Conservation (phyloP, 2,329 filamentous ascomycete genomes). For the Periconia macrospinosa region DNA sequence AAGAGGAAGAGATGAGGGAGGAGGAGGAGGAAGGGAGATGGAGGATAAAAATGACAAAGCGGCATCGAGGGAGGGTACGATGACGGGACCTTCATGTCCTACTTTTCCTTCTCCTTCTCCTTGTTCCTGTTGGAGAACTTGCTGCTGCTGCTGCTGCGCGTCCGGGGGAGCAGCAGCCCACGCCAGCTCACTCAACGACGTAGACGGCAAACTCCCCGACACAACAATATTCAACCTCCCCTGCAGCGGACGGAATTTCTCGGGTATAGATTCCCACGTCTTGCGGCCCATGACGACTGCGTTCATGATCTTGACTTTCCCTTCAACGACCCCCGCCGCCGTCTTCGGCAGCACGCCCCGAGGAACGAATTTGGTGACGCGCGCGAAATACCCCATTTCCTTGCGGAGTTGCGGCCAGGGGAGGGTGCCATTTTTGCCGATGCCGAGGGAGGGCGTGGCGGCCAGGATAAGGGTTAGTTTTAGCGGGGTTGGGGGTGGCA, state of each 20-base stretch:
- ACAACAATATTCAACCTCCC: conserved; percentile 83
- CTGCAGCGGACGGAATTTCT: conserved; percentile 75
- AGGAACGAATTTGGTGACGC: conserved; percentile 74
- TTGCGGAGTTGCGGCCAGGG: conserved; percentile 88
- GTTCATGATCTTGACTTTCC: conserved; percentile 37
- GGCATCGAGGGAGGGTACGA: conserved; percentile 58
- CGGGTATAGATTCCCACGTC: conserved; percentile 90
- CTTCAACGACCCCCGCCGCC: not conserved
- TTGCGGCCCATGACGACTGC: conserved; percentile 97
- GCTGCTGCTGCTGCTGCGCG: conserved; percentile 8
- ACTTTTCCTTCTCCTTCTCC: not conserved
- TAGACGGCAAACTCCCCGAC: conserved; percentile 50
- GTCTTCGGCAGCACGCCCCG: conserved; percentile 2
- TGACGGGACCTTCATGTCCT: conserved; percentile 46
- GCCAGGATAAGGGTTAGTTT: conserved; percentile 85
- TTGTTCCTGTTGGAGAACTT: not conserved
- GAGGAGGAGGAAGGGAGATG: conserved; percentile 5
- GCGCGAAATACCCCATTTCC: conserved; percentile 94
- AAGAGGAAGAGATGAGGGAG: not conserved
- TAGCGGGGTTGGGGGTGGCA: conserved; percentile 46
- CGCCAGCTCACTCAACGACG: no score
- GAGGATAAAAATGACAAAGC: conserved; percentile 8
- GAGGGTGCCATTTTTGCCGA: conserved; percentile 75
- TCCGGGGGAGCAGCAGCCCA: no score
- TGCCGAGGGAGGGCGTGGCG: conserved; percentile 88